Evolutionary conservation across 495 filamentous ascomycete genomes (phyloP).

Genomic region (Hypoxylon intermedium): DNA sequence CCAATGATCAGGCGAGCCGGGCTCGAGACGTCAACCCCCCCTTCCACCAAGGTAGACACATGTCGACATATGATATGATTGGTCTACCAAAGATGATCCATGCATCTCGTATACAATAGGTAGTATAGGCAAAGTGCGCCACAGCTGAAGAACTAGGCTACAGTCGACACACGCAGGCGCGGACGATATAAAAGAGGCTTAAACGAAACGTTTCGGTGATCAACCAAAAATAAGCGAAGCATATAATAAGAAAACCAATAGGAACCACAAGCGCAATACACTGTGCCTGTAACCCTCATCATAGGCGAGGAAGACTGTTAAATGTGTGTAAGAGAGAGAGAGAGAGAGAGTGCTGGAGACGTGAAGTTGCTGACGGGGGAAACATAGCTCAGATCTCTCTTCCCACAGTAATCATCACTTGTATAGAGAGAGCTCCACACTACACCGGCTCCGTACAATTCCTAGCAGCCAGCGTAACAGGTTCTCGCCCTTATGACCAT

Average conservation of each 20-base stretch:
- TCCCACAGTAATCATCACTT: conserved; percentile 4
- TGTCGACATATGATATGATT: conserved; percentile 38
- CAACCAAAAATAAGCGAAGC: conserved; percentile 18
- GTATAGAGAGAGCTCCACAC: conserved; percentile 2
- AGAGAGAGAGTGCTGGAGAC: conserved; percentile 11
- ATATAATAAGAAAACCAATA: conserved; percentile 14
- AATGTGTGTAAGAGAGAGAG: no score
- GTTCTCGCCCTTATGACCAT: conserved; percentile 23
- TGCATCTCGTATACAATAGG: conserved; percentile 35
- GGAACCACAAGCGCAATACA: conserved; percentile 8
- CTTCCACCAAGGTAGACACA: conserved; percentile 26
- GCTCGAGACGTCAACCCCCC: conserved; percentile 30
- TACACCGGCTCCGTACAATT: conserved; percentile 19
- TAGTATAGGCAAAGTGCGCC: conserved; percentile 43
- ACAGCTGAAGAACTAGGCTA: conserved; percentile 51
- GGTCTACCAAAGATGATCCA: conserved; percentile 32
- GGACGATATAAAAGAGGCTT: conserved; percentile 33
- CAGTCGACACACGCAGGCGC: conserved; percentile 22
- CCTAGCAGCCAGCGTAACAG: conserved; percentile 28
- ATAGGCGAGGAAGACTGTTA: conserved; percentile 7
- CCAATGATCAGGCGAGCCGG: conserved; percentile 36
- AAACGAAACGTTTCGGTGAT: conserved; percentile 28
- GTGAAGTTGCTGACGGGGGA: conserved; percentile 19
- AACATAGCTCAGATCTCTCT: conserved; percentile 10
- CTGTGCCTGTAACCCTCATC: conserved; percentile 8